Percentiles rank a stretch among this genome's conserved stretches.
These are phyloP conservation scores for Earliella scabrosa DNA, from an alignment of 1,284 basidiomycete species.

Conservation along the genomic window DNA sequence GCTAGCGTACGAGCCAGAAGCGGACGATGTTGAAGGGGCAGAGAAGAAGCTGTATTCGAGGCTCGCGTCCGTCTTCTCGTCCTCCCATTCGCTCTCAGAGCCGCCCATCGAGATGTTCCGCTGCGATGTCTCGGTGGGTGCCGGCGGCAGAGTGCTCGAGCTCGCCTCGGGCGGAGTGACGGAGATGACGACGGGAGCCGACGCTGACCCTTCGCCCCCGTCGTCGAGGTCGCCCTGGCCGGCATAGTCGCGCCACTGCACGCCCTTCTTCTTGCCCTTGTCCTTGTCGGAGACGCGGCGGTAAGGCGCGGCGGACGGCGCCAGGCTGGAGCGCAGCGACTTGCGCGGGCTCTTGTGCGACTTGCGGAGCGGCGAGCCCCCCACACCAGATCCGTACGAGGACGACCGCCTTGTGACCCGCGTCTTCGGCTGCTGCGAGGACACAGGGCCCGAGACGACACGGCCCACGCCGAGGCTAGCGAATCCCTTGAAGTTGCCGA, in stretches of 20 bases:
- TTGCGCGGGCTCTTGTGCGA: constrained; percentile 66
- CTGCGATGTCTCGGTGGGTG: constrained; percentile 23
- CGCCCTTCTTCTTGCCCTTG: constrained; percentile 72
- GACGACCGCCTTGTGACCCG: constrained; percentile 53
- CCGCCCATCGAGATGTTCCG: constrained; percentile 50
- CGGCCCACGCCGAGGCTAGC: constrained; percentile 42
- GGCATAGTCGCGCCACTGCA: constrained; percentile 90
- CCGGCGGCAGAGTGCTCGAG: constrained; percentile 27
- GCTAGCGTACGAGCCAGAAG: constrained; percentile 26
- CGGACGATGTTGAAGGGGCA: constrained; percentile 39
- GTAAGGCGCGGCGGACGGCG: constrained; percentile 53
- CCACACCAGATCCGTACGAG: constrained; percentile 47
- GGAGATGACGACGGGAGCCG: constrained; percentile 26
- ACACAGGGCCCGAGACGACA: constrained; percentile 47
- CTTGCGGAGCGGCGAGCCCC: constrained; percentile 38
- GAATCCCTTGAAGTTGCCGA: constrained; percentile 38
- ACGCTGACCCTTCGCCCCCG: constrained; percentile 42
- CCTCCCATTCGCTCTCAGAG: constrained; percentile 88
- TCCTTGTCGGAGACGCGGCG: constrained; percentile 64
- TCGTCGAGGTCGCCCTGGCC: constrained; percentile 86
- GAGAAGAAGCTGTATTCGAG: constrained; percentile 52
- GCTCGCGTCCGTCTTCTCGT: constrained; percentile 81
- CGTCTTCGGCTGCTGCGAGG: constrained; percentile 42
- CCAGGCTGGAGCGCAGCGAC: constrained; percentile 68
- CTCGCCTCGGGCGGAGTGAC: constrained; percentile 39